phyloP scores from a whole-genome alignment of 1,284 basidiomycete species.

The Cystobasidiaceae sp. region DNA sequence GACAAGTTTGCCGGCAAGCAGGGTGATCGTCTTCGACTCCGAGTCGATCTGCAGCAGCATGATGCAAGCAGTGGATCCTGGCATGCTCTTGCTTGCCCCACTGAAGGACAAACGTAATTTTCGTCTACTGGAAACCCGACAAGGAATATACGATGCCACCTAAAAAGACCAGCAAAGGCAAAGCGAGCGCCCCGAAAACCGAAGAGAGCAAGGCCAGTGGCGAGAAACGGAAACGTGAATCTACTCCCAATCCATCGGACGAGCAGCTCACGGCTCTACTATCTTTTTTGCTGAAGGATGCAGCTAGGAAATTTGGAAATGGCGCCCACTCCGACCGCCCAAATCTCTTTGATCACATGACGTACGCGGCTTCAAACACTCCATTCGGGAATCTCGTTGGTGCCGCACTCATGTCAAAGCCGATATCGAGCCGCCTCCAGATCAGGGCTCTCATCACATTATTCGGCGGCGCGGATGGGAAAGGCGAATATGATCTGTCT shows the following conservation, averaged over 20 bases:
- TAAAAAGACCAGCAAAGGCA: not conserved
- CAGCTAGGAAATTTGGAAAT: not conserved
- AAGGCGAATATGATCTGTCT: not conserved
- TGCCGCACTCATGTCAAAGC: slow-evolving; percentile 15
- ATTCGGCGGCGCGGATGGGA: not conserved
- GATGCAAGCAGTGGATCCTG: too few species aligned
- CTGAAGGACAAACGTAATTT: too few species aligned
- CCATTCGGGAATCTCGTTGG: slow-evolving; percentile 25
- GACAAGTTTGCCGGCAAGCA: too few species aligned
- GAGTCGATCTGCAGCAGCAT: too few species aligned
- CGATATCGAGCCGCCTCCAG: slow-evolving; percentile 16
- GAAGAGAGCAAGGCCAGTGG: not conserved
- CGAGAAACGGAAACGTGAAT: slow-evolving; percentile 19
- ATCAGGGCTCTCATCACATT: slow-evolving; percentile 11
- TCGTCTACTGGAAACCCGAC: too few species aligned
- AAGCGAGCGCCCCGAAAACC: not conserved
- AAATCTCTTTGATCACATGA: slow-evolving; percentile 27
- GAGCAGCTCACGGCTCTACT: not conserved
- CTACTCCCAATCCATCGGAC: slow-evolving; percentile 5
- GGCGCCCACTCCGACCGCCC: slow-evolving; percentile 12
- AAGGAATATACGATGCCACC: too few species aligned
- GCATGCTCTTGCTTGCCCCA: too few species aligned
- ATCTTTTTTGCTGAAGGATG: slow-evolving; percentile 6
- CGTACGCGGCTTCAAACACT: not conserved
- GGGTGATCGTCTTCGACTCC: too few species aligned